Conservation (phyloP, 441 rosid genomes). For the Syzygium malaccense region DNA sequence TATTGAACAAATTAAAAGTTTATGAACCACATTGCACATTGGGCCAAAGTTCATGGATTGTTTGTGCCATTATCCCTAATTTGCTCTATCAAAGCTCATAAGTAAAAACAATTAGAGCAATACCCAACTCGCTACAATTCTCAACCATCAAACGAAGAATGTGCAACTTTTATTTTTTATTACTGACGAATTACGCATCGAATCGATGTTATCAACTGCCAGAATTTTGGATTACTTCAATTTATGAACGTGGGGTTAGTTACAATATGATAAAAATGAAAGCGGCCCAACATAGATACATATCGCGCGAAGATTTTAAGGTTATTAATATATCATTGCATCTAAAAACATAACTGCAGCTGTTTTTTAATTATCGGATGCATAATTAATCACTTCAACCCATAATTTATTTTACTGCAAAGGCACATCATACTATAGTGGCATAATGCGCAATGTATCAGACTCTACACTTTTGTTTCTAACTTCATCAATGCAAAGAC, state of each 20-base stretch:
- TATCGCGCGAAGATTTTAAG: accelerated
- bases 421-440: accelerated
- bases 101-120: no score
- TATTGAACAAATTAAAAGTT: no score
- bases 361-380: neutral
- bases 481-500: accelerated
- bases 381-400: no score
- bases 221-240: neutral
- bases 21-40: no score
- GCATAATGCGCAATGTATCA: accelerated
- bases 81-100: no score
- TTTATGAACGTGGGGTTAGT: neutral
- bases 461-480: neutral
- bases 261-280: accelerated
- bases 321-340: neutral
- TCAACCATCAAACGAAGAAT: neutral
- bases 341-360: neutral
- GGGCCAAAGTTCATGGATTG: no score
- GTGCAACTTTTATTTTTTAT: neutral
- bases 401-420: accelerated
- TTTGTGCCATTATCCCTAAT: no score
- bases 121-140: no score
- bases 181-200: accelerated
- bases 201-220: accelerated
- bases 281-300: neutral